Evolutionary conservation across 108 stramenopile genomes (phyloP), one percentile per base, ranked within the genome.

Genomic region (Skeletonema marinoi): DNA sequence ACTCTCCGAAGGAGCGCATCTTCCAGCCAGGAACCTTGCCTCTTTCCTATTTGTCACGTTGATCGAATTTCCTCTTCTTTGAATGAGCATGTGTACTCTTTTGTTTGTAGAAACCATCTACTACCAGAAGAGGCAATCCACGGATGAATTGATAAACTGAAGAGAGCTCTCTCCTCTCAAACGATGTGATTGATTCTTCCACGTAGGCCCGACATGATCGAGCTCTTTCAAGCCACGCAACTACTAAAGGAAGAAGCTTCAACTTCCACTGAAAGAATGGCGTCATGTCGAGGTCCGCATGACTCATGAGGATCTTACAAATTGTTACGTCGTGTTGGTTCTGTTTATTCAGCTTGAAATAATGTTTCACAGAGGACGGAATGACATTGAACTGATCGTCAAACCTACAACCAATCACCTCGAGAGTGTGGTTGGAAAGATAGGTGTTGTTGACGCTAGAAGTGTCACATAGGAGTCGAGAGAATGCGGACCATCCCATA

Each of bases 371-470:
- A 5, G 17, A 50, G 5, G 17, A 19, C n/a, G 50, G 50, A 19
- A 50, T 19, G n/a, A n/a, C n/a, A n/a, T n/a, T n/a, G n/a, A n/a
- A n/a, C n/a, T n/a, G n/a, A n/a, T n/a, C n/a, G n/a, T n/a, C n/a
- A 17, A 1, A 50, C 3, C 4, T 50, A 17, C 17, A 1, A 4
- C 50, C 17, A 19, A 50, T 50, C 17, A 1, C 11, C 16, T 50
- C n/a, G 50, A 68, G 67, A 5, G 48, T 58, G 67, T 68, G 67
- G 54, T 68, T 68, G 67, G 67, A 68, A 31, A 58, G 67, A 44
- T 60, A 68, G 67, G 67, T 68, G 19, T 54, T 68, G 67, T 54
- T 68, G 67, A 68, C 51, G 16, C 54, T 68, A 3, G 67, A 60
- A 56, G 67, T 68, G 3, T 68, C 67, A 12, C 67, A 68, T 5